Conservation (phyloP, 768 basidiomycete species). For the Mycena olivaceomarginata region DNA sequence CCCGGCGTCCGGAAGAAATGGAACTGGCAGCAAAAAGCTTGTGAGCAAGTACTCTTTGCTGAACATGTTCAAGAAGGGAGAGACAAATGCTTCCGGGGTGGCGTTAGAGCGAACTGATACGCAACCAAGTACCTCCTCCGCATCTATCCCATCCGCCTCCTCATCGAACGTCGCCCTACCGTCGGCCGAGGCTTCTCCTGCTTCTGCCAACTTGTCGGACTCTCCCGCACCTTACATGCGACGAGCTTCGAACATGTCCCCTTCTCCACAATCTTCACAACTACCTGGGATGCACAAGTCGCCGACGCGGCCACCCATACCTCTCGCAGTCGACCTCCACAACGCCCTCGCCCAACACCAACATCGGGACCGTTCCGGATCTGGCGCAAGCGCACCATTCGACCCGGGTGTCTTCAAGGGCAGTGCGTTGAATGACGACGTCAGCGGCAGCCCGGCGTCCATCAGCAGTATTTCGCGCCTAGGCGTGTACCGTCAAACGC, state of each 20-base stretch:
- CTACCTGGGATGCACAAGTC: slow-evolving; percentile 47
- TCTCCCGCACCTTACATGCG: slow-evolving; percentile 44
- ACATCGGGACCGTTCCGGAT: slow-evolving; percentile 45
- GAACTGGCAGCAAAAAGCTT: slow-evolving; percentile 63
- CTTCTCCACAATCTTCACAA: slow-evolving; percentile 39
- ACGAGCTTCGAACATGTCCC: slow-evolving; percentile 39
- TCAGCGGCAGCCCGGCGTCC: slow-evolving; percentile 49
- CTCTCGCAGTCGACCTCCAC: slow-evolving; percentile 70
- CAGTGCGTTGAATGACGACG: slow-evolving; percentile 44
- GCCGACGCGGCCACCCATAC: slow-evolving; percentile 54
- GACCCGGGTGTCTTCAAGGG: slow-evolving; percentile 36
- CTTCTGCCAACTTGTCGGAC: slow-evolving; percentile 48
- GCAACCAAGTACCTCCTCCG: slow-evolving; percentile 45
- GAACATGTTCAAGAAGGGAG: slow-evolving; percentile 82
- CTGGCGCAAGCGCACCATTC: slow-evolving; percentile 40
- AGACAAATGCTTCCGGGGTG: slow-evolving; percentile 53
- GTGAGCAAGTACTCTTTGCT: slow-evolving; percentile 85
- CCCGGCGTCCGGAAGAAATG: slow-evolving; percentile 57
- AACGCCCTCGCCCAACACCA: slow-evolving; percentile 62
- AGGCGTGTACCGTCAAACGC: slow-evolving; percentile 50
- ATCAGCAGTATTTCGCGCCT: slow-evolving; percentile 56
- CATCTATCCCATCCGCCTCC: slow-evolving; percentile 48
- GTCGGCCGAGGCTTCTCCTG: slow-evolving; percentile 50
- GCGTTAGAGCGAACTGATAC: slow-evolving; percentile 31
- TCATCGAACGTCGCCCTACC: slow-evolving; percentile 51